Conservation (phyloP, 345 rosid genomes). For the Turnera subulata region DNA sequence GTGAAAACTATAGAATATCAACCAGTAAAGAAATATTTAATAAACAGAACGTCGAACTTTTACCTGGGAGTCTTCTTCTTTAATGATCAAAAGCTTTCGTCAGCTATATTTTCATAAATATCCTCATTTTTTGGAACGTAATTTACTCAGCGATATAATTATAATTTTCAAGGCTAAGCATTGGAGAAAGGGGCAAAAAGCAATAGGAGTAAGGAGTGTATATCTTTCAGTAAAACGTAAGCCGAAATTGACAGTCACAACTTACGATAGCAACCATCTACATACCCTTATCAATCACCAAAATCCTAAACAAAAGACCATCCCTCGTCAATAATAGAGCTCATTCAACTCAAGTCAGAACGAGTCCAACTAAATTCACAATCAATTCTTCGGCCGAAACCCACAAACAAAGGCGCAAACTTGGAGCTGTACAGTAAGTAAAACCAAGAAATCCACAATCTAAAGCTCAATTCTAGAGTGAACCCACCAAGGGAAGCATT, state of each 20-base stretch:
- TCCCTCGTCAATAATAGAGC: background rate
- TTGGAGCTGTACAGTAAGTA: background rate
- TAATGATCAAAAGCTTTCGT: too few relatives aligned
- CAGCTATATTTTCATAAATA: too few relatives aligned
- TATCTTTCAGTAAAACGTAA: background rate
- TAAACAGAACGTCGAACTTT: too few relatives aligned
- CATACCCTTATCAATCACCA: background rate
- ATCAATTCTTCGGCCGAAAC: background rate
- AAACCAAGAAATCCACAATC: too few relatives aligned
- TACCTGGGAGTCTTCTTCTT: too few relatives aligned
- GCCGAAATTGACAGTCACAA: background rate
- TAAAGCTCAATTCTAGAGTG: background rate
- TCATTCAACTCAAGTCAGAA: conserved; percentile 8
- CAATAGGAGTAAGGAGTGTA: background rate
- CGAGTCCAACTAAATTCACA: conserved; percentile 9
- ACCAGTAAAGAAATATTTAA: too few relatives aligned
- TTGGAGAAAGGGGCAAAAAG: background rate
- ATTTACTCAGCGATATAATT: too few relatives aligned
- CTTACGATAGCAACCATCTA: too few relatives aligned
- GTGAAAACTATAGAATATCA: too few relatives aligned
- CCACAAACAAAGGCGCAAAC: background rate
- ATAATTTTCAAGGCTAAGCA: background rate
- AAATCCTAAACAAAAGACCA: conserved; percentile 3
- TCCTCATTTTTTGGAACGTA: too few relatives aligned
- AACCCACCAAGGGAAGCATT: background rate